Base-by-base conservation (phyloP, 164 flowering plant species). In the Macadamia tetraphylla region DNA sequence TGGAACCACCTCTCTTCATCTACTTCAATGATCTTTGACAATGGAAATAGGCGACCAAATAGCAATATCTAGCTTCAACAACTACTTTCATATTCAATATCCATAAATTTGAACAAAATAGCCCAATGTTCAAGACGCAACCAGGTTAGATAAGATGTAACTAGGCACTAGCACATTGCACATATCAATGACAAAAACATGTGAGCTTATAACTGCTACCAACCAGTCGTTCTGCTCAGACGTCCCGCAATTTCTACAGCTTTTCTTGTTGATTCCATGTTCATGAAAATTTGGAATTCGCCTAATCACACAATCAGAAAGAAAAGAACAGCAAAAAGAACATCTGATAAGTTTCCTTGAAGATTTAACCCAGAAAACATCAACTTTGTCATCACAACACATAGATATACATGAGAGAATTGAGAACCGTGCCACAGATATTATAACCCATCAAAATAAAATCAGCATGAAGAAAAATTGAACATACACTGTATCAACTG, bases 181-280 rank as follows among this genome's bases (percentile, higher is more conserved):
- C 40, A 5, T 35, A 35, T 35, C 40, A 35, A 35, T 2, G 13
- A 46, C 9, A 46, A 8, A 46, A 69, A 65, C 66, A 68, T 44
- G 69, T 60, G 56, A 72, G 62, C 10, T 42, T 62, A 23, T 51
- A 62, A 51, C 61, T 63, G 68, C 69, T 48, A 75, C 83, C 35
- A 78, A 86, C 89, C 87, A 71, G 83, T 74, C 60, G 83, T 75
- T 81, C 69, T 77, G 42, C 86, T 85, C 23, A 90, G 70, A 68
- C 55, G 68, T 23, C 75, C 62, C 13, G 90, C 89, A 74, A 84
- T 69, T 11, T 86, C 91, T 29, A 76, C 30, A 58, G 86, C 32
- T 75, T 84, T 81, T 58, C 64, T 66, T 31, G 68, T 69, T 30
- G 73, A 66, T 61, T 86, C 88, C 3, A 67, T 51, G 65, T 75